Base-by-base conservation (phyloP, 495 filamentous ascomycete genomes). In the Annulohypoxylon bovei region DNA sequence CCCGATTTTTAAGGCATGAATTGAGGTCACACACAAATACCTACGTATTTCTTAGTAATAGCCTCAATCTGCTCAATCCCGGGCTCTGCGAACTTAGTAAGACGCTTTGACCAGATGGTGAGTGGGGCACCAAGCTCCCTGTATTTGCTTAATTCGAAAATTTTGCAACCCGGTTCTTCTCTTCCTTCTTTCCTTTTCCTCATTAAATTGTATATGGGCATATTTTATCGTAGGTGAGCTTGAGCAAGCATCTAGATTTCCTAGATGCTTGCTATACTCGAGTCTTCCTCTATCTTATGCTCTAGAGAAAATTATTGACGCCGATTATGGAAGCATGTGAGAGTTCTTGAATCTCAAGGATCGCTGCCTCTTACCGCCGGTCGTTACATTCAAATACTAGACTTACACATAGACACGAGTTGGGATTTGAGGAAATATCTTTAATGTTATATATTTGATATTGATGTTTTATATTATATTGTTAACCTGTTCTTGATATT, bases 161-260 rank as follows among this genome's bases (percentile, higher is more conserved):
- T 68, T 72, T n/a, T 35, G 27, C 37, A 33, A 56, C 77, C 71
- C 35, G 73, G 79, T 81, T 80, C 82, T 79, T 67, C 75, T 77
- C 60, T 76, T 68, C 76, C 76, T 68, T 69, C 78, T 79, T 77
- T 77, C 72, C 67, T 84, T 80, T 80, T 81, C 77, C 72, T 81
- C 80, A 84, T 82, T 82, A 85, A 85, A 85, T 85, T 85, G 83
- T 85, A 85, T 76, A 85, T 78, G 91, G 87, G 84, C 90, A 88
- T 87, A 84, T 78, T 89, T 87, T 96, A 94, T 97, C 95, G 93
- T 97, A 91, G 93, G 91, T 87, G 83, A 83, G 79, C 81, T 82
- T 81, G 80, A 63, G 76, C 79, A 79, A 80, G 80, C 67, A 70
- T 70, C 77, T 78, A 75, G 67, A 40, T 62, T 62, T 73, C 72